Evolutionary conservation across 1,284 basidiomycete species (phyloP).

Genomic region (Takashimella koratensis): DNA sequence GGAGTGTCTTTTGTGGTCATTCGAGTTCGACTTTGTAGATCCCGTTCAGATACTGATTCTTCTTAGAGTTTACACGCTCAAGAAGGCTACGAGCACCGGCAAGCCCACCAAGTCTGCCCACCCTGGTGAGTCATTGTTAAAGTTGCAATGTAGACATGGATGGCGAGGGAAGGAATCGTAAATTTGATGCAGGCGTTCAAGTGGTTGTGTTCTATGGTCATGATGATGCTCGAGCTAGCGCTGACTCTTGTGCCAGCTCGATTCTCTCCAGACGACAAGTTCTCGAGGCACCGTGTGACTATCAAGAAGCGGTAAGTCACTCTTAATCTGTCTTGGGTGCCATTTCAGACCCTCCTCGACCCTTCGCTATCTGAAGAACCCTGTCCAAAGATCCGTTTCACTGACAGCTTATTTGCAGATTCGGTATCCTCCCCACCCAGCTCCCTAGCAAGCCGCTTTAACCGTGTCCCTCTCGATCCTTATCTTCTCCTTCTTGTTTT

Average conservation of each 20-base stretch:
- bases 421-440: constrained; percentile 79
- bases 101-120: constrained; percentile 89
- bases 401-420: constrained; percentile 45
- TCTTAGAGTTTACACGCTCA: constrained; percentile 75
- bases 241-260: constrained; percentile 76
- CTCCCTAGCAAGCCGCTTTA: constrained; percentile 83
- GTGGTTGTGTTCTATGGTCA: background rate
- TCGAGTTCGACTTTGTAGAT: background rate
- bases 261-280: constrained; percentile 97
- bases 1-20: background rate
- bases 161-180: too few species aligned
- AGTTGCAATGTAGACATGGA: too few species aligned
- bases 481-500: background rate
- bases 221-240: too few species aligned
- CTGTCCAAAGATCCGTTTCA: too few species aligned
- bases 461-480: constrained; percentile 19
- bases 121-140: constrained; percentile 71
- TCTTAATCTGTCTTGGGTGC: background rate
- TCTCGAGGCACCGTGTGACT: constrained; percentile 89
- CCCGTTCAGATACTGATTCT: constrained; percentile 6
- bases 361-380: background rate
- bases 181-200: too few species aligned
- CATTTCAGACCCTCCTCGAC: too few species aligned
- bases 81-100: constrained; percentile 79
- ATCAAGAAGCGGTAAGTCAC: constrained; percentile 76